Conservation (phyloP, 768 basidiomycete species). For the Cystobasidium onofrii region DNA sequence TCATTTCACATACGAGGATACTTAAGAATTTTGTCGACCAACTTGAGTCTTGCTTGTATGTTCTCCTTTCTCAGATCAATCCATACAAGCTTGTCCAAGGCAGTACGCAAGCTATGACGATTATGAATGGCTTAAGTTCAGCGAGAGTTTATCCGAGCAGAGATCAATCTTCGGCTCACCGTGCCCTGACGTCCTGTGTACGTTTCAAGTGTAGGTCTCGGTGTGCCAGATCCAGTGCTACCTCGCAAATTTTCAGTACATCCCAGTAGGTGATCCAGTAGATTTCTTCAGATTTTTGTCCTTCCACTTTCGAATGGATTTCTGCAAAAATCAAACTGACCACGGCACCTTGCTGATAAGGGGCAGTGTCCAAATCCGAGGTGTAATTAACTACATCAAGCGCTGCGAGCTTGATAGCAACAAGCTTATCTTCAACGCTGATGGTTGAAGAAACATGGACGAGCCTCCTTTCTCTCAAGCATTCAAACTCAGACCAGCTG, state of each 20-base stretch:
- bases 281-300: neutral
- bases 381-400: neutral
- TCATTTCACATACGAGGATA: neutral
- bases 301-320: neutral
- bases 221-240: neutral
- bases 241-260: neutral
- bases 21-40: neutral
- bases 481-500: conserved; percentile 8
- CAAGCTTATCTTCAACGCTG: neutral
- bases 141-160: neutral
- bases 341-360: neutral
- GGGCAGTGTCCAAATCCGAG: neutral
- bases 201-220: neutral
- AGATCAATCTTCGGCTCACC: neutral
- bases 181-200: neutral
- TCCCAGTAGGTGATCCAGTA: neutral
- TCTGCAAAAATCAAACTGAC: conserved; percentile 7
- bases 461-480: neutral
- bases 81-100: neutral
- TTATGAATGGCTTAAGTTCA: neutral
- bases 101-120: neutral
- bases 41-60: neutral
- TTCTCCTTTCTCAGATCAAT: neutral
- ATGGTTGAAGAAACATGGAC: neutral
- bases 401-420: neutral